Conservation (phyloP, 2,329 filamentous ascomycete species). For the Lanzia echinophila region DNA sequence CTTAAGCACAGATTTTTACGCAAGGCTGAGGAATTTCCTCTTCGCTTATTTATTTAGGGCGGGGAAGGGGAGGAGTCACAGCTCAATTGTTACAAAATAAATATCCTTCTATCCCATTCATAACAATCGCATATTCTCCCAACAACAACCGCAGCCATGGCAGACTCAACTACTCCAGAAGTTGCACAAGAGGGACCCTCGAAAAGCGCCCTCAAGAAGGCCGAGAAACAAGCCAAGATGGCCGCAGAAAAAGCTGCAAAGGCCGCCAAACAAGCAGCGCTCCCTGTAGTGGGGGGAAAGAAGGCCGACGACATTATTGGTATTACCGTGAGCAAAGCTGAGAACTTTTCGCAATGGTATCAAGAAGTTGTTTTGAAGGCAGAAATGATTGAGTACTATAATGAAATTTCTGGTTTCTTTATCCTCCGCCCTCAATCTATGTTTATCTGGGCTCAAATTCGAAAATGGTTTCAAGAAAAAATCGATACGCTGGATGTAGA, state of each 20-base stretch:
- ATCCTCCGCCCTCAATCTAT: conserved; percentile 71
- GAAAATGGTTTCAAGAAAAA: conserved; percentile 60
- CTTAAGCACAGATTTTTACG: no score
- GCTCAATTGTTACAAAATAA: neutral
- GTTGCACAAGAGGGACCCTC: conserved; percentile 35
- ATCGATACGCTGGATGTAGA: conserved; percentile 91
- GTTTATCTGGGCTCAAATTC: conserved; percentile 61
- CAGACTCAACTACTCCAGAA: conserved; percentile 13
- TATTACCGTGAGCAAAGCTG: conserved; percentile 77
- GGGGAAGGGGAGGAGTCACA: neutral
- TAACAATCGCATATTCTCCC: neutral
- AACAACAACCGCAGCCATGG: conserved; percentile 15
- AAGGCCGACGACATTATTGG: conserved; percentile 69
- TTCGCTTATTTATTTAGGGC: conserved; percentile 6
- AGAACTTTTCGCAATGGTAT: conserved; percentile 93
- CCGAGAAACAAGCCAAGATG: conserved; percentile 56
- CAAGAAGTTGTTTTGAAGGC: conserved; percentile 96
- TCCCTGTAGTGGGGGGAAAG: conserved; percentile 51
- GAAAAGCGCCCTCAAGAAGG: conserved; percentile 60
- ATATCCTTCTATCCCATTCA: neutral
- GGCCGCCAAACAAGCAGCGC: conserved; percentile 48
- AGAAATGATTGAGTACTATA: conserved; percentile 94
- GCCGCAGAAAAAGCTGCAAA: conserved; percentile 57
- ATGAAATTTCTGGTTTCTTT: conserved; percentile 92
- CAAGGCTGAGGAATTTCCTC: conserved; percentile 2